Conservation (phyloP, 2,329 filamentous ascomycete species). For the Diaporthe vexans region DNA sequence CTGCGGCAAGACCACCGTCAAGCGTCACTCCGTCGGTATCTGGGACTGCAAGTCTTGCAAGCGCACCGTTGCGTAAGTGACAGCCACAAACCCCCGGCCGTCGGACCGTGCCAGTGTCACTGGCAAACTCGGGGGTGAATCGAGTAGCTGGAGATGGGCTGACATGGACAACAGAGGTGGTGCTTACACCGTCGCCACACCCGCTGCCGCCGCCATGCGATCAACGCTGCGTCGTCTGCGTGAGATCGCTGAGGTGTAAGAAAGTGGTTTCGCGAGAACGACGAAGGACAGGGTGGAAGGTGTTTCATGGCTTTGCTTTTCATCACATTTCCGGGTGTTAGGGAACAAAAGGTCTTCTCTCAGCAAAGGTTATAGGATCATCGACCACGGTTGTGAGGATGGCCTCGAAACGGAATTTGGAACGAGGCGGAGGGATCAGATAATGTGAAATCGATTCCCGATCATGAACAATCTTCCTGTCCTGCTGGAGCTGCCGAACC, state of each 20-base stretch:
- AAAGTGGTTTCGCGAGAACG: constrained; percentile 49
- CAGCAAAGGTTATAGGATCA: constrained; percentile 40
- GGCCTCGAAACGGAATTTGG: constrained; percentile 48
- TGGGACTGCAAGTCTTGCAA: constrained; percentile 80
- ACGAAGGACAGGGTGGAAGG: constrained; percentile 39
- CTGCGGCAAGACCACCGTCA: constrained; percentile 97
- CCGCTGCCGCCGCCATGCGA: constrained; percentile 92
- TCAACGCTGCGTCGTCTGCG: constrained; percentile 97
- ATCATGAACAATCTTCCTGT: constrained; percentile 38
- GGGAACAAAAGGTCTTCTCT: constrained; percentile 43
- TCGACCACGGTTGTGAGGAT: constrained; percentile 41
- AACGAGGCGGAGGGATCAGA: constrained; percentile 41
- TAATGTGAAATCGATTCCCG: constrained; percentile 40
- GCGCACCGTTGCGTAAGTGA: constrained; percentile 88
- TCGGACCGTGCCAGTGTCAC: not conserved
- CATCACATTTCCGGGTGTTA: constrained; percentile 43
- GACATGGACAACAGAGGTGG: constrained; percentile 38
- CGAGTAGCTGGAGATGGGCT: not conserved
- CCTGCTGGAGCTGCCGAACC: not conserved
- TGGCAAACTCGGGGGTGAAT: not conserved
- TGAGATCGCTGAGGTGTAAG: constrained; percentile 96
- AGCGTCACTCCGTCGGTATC: constrained; percentile 92
- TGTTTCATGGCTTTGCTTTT: constrained; percentile 44
- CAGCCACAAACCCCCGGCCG: not conserved
- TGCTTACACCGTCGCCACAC: constrained; percentile 64